phyloP scores from a whole-genome alignment of 805 yeast genomes.

The Clavispora fructus region DNA sequence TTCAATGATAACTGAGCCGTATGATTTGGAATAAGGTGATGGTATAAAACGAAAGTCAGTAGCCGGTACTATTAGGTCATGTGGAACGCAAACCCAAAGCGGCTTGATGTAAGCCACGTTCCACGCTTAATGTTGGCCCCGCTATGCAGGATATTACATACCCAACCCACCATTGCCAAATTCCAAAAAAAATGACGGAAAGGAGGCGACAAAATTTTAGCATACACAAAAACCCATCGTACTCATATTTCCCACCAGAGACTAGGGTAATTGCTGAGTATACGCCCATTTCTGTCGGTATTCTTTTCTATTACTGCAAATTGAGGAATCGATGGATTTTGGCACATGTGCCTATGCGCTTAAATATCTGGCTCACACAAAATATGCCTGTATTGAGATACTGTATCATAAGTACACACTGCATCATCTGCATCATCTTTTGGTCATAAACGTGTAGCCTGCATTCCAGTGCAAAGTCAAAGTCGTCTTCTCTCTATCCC shows the following conservation, averaged over 20 bases:
- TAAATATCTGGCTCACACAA: neutral
- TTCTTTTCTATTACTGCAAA: no score
- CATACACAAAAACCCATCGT: no score
- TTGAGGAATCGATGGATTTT: neutral
- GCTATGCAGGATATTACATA: neutral
- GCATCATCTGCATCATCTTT: conserved; percentile 5
- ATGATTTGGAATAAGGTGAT: neutral
- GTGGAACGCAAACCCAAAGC: neutral
- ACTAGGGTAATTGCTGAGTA: no score
- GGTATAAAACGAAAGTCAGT: no score
- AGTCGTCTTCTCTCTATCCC: conserved; percentile 35
- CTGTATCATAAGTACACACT: no score
- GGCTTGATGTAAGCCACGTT: neutral
- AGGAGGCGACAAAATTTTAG: no score
- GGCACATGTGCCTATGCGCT: neutral
- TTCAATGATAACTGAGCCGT: no score
- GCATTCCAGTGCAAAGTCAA: conserved; percentile 46
- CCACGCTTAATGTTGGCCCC: neutral
- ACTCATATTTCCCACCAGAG: no score
- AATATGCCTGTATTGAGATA: no score
- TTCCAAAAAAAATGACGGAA: neutral
- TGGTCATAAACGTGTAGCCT: conserved; percentile 45
- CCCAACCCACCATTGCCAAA: neutral
- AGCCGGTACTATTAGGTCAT: neutral
- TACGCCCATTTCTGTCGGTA: no score